Conservation (phyloP, 1,139 yeast genomes). For the Magnusiomyces ingens region DNA sequence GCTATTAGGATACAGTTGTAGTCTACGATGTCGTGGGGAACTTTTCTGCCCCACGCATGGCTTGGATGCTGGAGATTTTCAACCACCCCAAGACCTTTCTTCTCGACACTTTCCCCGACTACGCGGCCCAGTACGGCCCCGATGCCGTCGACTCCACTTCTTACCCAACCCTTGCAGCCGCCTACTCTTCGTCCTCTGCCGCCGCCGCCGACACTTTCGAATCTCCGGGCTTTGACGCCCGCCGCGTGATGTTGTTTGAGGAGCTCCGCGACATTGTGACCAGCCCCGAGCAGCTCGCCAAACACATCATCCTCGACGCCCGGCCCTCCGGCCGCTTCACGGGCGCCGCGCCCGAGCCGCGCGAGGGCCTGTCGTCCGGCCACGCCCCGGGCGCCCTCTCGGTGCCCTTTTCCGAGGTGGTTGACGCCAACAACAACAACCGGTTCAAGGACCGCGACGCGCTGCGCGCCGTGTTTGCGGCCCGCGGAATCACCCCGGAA, state of each 20-base stretch:
- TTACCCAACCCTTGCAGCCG: neutral
- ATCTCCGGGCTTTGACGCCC: conserved; percentile 36
- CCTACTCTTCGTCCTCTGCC: conserved; percentile 24
- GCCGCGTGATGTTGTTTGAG: conserved; percentile 56
- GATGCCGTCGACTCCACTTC: conserved; percentile 28
- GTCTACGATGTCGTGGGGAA: conserved; percentile 81
- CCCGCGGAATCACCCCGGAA: conserved; percentile 28
- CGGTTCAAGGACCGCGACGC: conserved; percentile 44
- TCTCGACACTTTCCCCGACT: conserved; percentile 61
- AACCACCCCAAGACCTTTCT: conserved; percentile 65
- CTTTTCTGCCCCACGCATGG: conserved; percentile 83
- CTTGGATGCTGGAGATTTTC: conserved; percentile 77
- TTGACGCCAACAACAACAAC: conserved; percentile 42
- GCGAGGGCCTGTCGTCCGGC: conserved; percentile 81
- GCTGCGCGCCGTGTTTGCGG: conserved; percentile 41
- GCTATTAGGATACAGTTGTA: conserved; percentile 49
- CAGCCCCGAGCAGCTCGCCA: conserved; percentile 40
- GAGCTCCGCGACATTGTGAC: conserved; percentile 53
- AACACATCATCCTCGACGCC: conserved; percentile 67
- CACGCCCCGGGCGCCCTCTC: conserved; percentile 78
- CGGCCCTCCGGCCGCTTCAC: conserved; percentile 67
- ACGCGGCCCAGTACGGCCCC: conserved; percentile 37
- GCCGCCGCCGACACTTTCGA: conserved; percentile 28
- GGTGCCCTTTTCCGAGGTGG: conserved; percentile 63
- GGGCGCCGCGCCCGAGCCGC: conserved; percentile 79